A percentile compares a stretch with the other conserved stretches of the same genome.
These are phyloP conservation scores for Plasmopara viticola DNA, from an alignment of 352 stramenopile species.

Conservation along the genomic window DNA sequence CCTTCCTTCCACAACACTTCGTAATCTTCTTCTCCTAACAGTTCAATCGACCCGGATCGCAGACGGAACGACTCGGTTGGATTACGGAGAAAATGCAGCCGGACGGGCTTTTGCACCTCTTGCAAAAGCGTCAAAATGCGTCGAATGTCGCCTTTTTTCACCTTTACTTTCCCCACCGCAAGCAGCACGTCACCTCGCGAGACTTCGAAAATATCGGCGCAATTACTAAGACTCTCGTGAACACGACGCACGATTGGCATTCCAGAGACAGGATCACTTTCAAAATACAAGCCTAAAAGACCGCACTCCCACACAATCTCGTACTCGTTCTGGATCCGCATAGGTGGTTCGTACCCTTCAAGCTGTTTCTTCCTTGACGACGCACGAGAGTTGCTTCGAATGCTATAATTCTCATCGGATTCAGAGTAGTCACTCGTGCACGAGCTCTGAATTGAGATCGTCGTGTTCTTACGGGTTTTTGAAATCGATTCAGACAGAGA, in stretches of 20 bases:
- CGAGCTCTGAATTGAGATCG: conserved; percentile 46
- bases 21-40: conserved; percentile 81
- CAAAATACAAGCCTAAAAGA: conserved; percentile 78
- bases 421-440: conserved; percentile 62
- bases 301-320: conserved; percentile 86
- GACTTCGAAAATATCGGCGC: conserved; percentile 80
- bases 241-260: conserved; percentile 85
- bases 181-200: conserved; percentile 73
- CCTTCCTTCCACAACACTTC: conserved; percentile 83
- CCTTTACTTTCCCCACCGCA: conserved; percentile 64
- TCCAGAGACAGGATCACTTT: conserved; percentile 68
- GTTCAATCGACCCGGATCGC: conserved; percentile 58
- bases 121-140: conserved; percentile 69
- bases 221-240: conserved; percentile 83
- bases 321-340: conserved; percentile 72
- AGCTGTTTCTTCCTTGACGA: conserved; percentile 51
- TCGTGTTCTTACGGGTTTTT: conserved; percentile 44
- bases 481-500: conserved; percentile 38
- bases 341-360: conserved; percentile 54
- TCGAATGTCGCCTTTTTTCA: conserved; percentile 78
- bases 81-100: conserved; percentile 66
- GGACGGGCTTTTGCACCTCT: conserved; percentile 78
- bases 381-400: conserved; percentile 38
- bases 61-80: conserved; percentile 64
- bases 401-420: conserved; percentile 22